phyloP scores from a whole-genome alignment of 805 yeast species.

The Barnettozyma sucrosica region DNA sequence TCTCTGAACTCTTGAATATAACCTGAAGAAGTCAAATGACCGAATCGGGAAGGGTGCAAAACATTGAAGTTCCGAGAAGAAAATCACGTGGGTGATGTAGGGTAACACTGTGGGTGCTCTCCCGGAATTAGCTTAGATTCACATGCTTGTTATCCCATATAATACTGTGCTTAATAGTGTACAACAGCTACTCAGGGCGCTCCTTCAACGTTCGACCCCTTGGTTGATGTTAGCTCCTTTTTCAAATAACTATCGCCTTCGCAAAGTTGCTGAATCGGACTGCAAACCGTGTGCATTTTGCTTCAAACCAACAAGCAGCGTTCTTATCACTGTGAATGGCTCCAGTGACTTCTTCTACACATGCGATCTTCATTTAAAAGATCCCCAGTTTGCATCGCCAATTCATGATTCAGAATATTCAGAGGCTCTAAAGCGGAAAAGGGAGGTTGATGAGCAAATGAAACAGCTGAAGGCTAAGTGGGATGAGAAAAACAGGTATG shows the following conservation, averaged over 20 bases:
- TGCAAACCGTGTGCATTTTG: slow-evolving; percentile 25
- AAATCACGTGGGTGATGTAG: not conserved
- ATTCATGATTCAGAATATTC: slow-evolving; percentile 20
- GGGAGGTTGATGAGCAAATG: slow-evolving; percentile 20
- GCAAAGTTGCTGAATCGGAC: slow-evolving; percentile 18
- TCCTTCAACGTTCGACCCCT: too few species aligned
- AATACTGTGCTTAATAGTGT: too few species aligned
- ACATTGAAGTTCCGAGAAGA: not conserved
- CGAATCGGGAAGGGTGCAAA: slow-evolving; percentile 1
- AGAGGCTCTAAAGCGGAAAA: slow-evolving; percentile 15
- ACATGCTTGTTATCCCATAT: not conserved
- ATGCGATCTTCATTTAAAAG: slow-evolving; percentile 24
- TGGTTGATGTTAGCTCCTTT: slow-evolving; percentile 4
- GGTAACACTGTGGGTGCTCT: not conserved
- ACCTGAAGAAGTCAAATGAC: not conserved
- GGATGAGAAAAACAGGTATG: slow-evolving; percentile 25
- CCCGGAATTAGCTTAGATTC: not conserved
- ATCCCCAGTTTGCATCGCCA: slow-evolving; percentile 21
- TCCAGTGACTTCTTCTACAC: slow-evolving; percentile 16
- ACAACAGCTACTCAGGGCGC: too few species aligned
- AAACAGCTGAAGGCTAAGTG: slow-evolving; percentile 17
- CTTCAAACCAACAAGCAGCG: slow-evolving; percentile 23
- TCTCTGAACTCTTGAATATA: too few species aligned
- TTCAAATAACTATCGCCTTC: slow-evolving; percentile 20
- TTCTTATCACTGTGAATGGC: slow-evolving; percentile 23